Base-by-base conservation (phyloP, 495 filamentous ascomycete genomes). In the Hypoxylon trugodes region DNA sequence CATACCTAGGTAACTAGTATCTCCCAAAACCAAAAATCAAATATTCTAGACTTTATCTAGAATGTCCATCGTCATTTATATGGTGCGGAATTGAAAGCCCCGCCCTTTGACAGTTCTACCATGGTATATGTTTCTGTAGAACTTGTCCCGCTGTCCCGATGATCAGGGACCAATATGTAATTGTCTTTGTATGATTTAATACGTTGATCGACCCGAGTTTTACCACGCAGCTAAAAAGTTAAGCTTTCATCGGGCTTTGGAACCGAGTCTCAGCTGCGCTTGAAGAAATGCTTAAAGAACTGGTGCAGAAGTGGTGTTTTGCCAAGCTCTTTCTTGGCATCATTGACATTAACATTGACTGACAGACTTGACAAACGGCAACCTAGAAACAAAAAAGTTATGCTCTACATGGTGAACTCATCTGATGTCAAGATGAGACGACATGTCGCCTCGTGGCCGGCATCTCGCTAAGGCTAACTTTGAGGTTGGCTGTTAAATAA, bases 371-470 rank as follows among this genome's bases (percentile, higher is more conserved):
- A 61, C 57, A 61, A 41, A 15, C 38, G 47, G 56, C 42, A 56
- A n/a, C 55, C 37, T 56, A 61, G 40, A 51, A 61, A 57, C n/a
- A n/a, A n/a, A n/a, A n/a, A n/a, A n/a, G n/a, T n/a, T 48, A 52
- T 19, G 25, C 58, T 58, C 58, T 24, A 22, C 38, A n/a, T 9
- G 46, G 51, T 24, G n/a, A 47, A 26, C 15, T 58, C 21, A 40
- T 52, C 63, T 57, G 64, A 57, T 58, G 58, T 67, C 51, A 52
- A 62, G 12, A 61, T 67, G 45, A 61, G 58, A 67, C 52, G 64
- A 61, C 57, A 30, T 58, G 50, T 40, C 25, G 22, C 18, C 16
- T 40, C 30, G 38, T 53, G 41, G 28, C 42, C 28, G 26, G 42
- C 21, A 28, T 18, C 26, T 52, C 26, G 36, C 9, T 38, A 8